Conservation (phyloP, 2,329 filamentous ascomycete genomes). For the Cladosporium sp. region DNA sequence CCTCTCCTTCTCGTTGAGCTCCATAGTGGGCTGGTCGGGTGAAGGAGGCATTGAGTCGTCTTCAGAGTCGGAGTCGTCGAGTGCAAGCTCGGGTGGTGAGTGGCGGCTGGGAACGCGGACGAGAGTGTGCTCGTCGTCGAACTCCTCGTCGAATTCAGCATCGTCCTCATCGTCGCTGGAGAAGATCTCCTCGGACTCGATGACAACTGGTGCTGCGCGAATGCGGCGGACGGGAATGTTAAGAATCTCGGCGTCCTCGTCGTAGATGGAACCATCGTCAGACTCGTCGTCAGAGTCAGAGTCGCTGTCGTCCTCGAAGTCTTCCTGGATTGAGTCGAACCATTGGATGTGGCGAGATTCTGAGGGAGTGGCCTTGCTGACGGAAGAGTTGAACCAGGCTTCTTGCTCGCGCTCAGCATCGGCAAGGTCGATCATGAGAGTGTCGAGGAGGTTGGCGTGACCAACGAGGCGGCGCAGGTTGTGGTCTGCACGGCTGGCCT, state of each 20-base stretch:
- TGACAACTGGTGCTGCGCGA: constrained; percentile 43
- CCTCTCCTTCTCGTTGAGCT: constrained; percentile 50
- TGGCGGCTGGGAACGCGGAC: constrained; percentile 46
- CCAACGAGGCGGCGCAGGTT: constrained; percentile 93
- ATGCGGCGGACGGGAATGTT: constrained; percentile 43
- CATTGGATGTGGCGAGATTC: constrained; percentile 78
- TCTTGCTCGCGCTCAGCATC: constrained; percentile 95
- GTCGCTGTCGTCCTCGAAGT: constrained; percentile 64
- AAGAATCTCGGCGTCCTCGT: constrained; percentile 53
- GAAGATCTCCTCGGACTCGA: constrained; percentile 47
- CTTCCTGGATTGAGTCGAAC: constrained; percentile 77
- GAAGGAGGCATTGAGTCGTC: constrained; percentile 53
- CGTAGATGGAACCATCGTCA: constrained; percentile 58
- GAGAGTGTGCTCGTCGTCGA: constrained; percentile 50
- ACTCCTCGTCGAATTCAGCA: constrained; percentile 46
- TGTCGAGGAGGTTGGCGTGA: constrained; percentile 97
- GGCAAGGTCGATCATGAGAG: constrained; percentile 86
- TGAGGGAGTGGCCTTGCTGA: constrained; percentile 69
- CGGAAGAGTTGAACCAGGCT: constrained; percentile 95
- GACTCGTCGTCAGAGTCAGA: constrained; percentile 44
- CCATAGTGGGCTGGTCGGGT: constrained; percentile 47
- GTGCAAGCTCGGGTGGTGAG: constrained; percentile 52
- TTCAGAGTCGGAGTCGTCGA: constrained; percentile 47
- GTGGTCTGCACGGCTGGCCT: constrained; percentile 89
- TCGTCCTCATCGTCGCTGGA: constrained; percentile 44